These are phyloP conservation scores for Torulaspora gathmanii DNA, from an alignment of 805 yeast genomes.

Conservation along the genomic window DNA sequence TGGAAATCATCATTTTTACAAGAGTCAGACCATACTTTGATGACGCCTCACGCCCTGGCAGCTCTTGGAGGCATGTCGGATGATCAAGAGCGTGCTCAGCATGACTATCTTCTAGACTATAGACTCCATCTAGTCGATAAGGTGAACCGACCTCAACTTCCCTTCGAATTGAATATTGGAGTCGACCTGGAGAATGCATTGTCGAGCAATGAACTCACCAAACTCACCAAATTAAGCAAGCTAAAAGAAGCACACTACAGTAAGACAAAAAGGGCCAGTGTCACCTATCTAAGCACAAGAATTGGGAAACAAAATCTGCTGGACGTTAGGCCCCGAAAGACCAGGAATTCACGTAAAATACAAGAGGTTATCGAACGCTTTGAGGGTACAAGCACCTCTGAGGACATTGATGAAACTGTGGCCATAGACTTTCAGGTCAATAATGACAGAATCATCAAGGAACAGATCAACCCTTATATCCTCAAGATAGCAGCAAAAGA, in stretches of 20 bases:
- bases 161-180: conserved; percentile 26
- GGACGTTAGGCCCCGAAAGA: conserved; percentile 19
- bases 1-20: conserved; percentile 23
- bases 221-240: neutral
- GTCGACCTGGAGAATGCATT: conserved; percentile 8
- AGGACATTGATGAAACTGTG: conserved; percentile 15
- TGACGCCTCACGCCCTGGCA: conserved; percentile 13
- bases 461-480: conserved; percentile 26
- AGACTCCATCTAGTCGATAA: conserved; percentile 22
- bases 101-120: conserved; percentile 31
- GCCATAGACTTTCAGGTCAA: conserved; percentile 14
- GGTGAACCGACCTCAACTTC: conserved; percentile 12
- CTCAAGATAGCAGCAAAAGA: conserved; percentile 28
- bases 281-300: conserved; percentile 19
- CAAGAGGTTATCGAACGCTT: conserved; percentile 26
- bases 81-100: conserved; percentile 21
- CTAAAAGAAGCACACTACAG: neutral
- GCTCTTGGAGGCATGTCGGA: conserved; percentile 11
- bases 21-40: conserved; percentile 24
- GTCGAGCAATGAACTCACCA: neutral
- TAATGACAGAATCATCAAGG: conserved; percentile 12
- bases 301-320: neutral
- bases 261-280: conserved; percentile 12
- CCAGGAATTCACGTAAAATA: conserved; percentile 28
- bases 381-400: conserved; percentile 8